Percentiles rank a stretch among this genome's conserved stretches.
Evolutionary conservation across 2,329 filamentous ascomycete species (phyloP).

Genomic region (Monilinia laxa): DNA sequence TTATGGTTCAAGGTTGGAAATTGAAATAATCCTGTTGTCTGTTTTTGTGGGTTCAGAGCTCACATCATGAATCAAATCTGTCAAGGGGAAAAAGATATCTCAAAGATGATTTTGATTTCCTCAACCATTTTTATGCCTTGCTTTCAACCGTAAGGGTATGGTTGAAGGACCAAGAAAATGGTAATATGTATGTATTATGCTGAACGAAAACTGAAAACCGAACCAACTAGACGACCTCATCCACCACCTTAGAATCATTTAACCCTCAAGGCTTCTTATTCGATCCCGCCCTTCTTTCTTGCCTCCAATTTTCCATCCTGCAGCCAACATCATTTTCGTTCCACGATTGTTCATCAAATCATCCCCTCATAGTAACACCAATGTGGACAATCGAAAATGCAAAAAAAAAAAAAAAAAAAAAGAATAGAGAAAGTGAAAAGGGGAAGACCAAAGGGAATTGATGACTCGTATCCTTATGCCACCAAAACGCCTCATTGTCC

Average conservation of each 20-base stretch:
- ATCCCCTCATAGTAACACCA: neutral
- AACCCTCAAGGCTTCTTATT: neutral
- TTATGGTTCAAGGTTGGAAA: no score
- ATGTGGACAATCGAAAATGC: neutral
- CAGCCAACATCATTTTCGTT: neutral
- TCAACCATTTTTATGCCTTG: no score
- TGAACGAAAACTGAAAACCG: neutral
- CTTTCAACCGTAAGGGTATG: no score
- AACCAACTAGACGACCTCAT: neutral
- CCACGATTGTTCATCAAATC: neutral
- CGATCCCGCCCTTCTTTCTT: neutral
- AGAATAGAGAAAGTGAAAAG: neutral
- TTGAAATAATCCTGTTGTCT: no score
- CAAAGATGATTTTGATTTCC: no score
- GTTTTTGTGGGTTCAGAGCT: no score
- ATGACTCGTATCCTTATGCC: constrained; percentile 4
- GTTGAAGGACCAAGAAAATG: no score
- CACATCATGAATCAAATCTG: no score
- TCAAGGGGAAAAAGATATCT: no score
- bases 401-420: neutral
- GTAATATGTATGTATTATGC: neutral
- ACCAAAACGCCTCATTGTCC: neutral
- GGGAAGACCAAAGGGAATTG: neutral
- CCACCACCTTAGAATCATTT: neutral
- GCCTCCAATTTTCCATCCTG: neutral